Percentiles rank a stretch among this genome's conserved stretches.
Conservation (phyloP, 1,284 basidiomycete genomes). For the Ceraceosorus bombacis region DNA sequence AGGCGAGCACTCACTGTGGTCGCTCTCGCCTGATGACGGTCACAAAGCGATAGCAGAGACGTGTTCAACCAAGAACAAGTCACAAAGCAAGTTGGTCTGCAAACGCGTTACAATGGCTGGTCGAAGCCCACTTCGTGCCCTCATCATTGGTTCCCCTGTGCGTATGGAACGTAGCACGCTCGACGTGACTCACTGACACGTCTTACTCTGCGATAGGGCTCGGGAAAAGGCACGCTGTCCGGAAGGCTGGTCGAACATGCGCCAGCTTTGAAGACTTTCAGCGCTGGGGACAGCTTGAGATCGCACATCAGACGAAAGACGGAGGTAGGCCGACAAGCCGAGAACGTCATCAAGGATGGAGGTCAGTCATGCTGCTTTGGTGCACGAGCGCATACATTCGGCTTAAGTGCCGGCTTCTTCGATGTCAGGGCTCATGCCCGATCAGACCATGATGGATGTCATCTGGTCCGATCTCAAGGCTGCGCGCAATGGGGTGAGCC, state of each 20-base stretch:
- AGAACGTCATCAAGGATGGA: constrained; percentile 35
- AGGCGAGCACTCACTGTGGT: no score
- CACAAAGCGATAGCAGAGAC: no score
- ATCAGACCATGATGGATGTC: constrained; percentile 42
- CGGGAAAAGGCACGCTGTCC: constrained; percentile 45
- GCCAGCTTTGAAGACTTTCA: constrained; percentile 16
- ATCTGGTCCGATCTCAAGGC: constrained; percentile 25
- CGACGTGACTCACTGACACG: constrained; percentile 1
- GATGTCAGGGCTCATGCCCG: constrained; percentile 34
- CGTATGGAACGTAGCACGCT: background rate
- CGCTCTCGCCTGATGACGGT: no score
- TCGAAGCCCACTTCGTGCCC: constrained; percentile 30
- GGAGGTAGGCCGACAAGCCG: constrained; percentile 29
- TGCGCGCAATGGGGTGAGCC: constrained; percentile 42
- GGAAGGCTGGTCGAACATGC: constrained; percentile 27
- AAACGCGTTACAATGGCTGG: no score
- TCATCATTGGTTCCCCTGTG: constrained; percentile 40
- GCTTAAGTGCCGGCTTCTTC: no score
- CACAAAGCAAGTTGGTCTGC: no score
- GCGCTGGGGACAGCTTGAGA: constrained; percentile 42
- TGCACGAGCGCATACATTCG: background rate
- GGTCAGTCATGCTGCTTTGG: background rate
- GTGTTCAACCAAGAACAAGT: no score
- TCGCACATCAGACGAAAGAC: constrained; percentile 34
- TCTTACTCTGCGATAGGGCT: constrained; percentile 14